Percentiles rank a stretch among this genome's conserved stretches.
Conservation (phyloP, 2,329 filamentous ascomycete genomes). For the Sporothrix inflata region DNA sequence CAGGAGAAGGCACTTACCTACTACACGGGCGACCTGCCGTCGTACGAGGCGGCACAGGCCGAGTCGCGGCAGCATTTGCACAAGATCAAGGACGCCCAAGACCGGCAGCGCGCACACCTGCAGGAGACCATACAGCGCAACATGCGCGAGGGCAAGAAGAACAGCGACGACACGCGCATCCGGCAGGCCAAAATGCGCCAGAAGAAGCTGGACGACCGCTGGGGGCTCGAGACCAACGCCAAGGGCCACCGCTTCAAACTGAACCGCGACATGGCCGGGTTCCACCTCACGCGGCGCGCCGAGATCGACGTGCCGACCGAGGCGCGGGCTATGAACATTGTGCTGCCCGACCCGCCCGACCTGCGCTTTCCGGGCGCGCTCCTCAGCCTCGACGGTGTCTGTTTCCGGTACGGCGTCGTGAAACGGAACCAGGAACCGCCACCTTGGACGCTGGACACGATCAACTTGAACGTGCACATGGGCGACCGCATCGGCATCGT, state of each 20-base stretch:
- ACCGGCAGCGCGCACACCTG: conserved; percentile 79
- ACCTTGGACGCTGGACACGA: conserved; percentile 56
- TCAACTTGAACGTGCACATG: conserved; percentile 70
- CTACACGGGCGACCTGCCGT: conserved; percentile 67
- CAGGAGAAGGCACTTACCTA: conserved; percentile 76
- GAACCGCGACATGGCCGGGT: conserved; percentile 72
- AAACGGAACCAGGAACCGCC: conserved; percentile 37
- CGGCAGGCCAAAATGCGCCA: conserved; percentile 83
- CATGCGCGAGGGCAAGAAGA: conserved; percentile 73
- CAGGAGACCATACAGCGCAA: conserved; percentile 77
- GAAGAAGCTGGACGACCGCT: conserved; percentile 81
- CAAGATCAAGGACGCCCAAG: conserved; percentile 80
- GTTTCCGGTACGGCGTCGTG: conserved; percentile 61
- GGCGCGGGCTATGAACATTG: conserved; percentile 60
- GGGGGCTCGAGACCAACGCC: conserved; percentile 73
- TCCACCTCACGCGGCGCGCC: conserved; percentile 58
- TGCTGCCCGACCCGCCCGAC: conserved; percentile 66
- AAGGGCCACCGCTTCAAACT: conserved; percentile 79
- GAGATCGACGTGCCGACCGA: conserved; percentile 73
- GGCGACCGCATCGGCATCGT: conserved; percentile 76
- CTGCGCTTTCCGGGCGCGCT: conserved; percentile 75
- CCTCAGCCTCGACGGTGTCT: conserved; percentile 70
- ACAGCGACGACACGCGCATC: conserved; percentile 82
- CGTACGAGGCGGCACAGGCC: conserved; percentile 69
- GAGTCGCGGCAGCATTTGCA: conserved; percentile 70